phyloP scores from a whole-genome alignment of 2,329 filamentous ascomycete species.

The Penicillium sp. region DNA sequence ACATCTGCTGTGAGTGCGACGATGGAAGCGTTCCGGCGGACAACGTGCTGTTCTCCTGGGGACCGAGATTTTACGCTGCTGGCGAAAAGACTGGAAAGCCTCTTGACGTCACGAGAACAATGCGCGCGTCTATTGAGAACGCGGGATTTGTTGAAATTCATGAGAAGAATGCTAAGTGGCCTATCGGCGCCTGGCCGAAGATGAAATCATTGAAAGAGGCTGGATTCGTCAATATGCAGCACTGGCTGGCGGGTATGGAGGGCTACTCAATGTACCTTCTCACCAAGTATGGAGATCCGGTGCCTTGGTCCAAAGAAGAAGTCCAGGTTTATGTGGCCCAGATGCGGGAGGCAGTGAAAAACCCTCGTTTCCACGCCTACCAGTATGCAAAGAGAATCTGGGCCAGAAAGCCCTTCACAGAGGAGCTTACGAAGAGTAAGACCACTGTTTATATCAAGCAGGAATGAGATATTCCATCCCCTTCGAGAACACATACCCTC shows the following conservation, averaged over 20 bases:
- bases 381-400: constrained; percentile 15
- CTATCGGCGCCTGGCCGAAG: constrained; percentile 25
- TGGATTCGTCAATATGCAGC: constrained; percentile 17
- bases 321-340: constrained; percentile 23
- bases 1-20: constrained; percentile 18
- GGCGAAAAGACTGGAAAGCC: constrained; percentile 17
- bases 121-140: constrained; percentile 19
- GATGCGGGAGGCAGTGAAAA: constrained; percentile 21
- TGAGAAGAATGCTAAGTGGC: constrained; percentile 20
- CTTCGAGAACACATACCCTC: no score
- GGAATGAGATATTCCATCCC: no score
- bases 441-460: no score
- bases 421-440: no score
- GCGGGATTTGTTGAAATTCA: constrained; percentile 25
- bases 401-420: constrained; percentile 3
- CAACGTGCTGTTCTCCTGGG: constrained; percentile 18
- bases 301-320: constrained; percentile 25
- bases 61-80: constrained; percentile 19
- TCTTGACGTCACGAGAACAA: constrained; percentile 17
- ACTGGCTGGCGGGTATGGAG: constrained; percentile 24
- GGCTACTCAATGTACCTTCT: constrained; percentile 26
- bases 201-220: constrained; percentile 14
- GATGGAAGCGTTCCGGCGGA: constrained; percentile 16
- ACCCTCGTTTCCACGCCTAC: constrained; percentile 19
- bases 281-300: constrained; percentile 20